Evolutionary conservation across 176 grass and related monocot genomes (phyloP).

Genomic region (Alopecurus myosuroides): DNA sequence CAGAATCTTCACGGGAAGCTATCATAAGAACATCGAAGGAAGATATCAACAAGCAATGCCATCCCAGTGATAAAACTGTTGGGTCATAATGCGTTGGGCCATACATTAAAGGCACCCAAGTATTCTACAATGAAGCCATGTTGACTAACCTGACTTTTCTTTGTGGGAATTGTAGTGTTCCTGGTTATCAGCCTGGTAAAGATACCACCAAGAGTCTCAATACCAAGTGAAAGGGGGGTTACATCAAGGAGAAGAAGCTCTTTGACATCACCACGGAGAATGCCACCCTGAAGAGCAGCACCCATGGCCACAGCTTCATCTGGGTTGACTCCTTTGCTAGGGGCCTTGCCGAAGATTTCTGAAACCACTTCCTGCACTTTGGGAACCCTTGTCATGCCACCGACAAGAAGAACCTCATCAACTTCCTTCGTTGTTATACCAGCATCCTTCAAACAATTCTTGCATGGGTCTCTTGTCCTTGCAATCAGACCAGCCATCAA

Average conservation of each 20-base stretch:
- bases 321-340: constrained; percentile 17
- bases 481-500: neutral
- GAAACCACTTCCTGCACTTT: constrained; percentile 21
- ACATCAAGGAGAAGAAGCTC: constrained; percentile 16
- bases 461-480: constrained; percentile 12
- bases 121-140: neutral
- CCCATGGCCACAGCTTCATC: constrained; percentile 20
- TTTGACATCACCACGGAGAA: constrained; percentile 14
- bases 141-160: constrained; percentile 28
- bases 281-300: constrained; percentile 11
- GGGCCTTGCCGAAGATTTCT: constrained; percentile 11
- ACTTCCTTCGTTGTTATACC: constrained; percentile 8
- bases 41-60: neutral
- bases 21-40: neutral
- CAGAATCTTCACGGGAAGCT: neutral
- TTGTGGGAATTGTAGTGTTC: constrained; percentile 15
- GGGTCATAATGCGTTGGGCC: neutral
- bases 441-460: constrained; percentile 16
- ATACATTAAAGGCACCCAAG: neutral
- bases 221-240: constrained; percentile 1
- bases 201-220: constrained; percentile 13
- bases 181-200: constrained; percentile 11
- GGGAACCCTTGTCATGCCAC: constrained; percentile 17
- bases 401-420: constrained; percentile 16
- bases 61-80: too few species aligned